Evolutionary conservation across 140 eudicot genomes (phyloP), one percentile per base, ranked within the genome.

Genomic region (Anethum foeniculum): DNA sequence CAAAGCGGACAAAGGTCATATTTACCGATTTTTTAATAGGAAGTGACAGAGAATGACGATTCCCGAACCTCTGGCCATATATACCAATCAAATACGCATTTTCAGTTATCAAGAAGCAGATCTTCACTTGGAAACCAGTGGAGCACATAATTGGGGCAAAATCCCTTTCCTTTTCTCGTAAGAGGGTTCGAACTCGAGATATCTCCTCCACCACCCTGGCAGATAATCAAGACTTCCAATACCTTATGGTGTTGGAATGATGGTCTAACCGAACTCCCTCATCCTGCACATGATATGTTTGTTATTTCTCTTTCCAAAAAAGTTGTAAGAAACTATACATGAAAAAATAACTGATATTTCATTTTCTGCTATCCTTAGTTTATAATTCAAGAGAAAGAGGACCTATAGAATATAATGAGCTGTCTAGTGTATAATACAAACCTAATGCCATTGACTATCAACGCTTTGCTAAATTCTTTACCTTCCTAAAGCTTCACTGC

Each of bases 401-500:
- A 58, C 14, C 68, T 19, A 0, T 30, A 65, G 72, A 13, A 64
- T 8, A n/a, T n/a, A 1, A n/a, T 62, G 41, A 12, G 73, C 73
- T 65, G 73, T 30, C 44, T 3, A 41, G 19, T 65, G 73, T 30
- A n/a, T 3, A 41, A 39, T 5, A 15, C 4, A 41, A 43, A 73
- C 15, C 34, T 43, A 73, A 41, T 41, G 27, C 32, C 13, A 72
- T 72, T 72, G 32, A 21, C 34, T 21, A 39, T 25, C 54, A 5
- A 72, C 46, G 13, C 36, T 67, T 67, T 67, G 39, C 77, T 43
- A 23, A 44, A 23, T 16, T 18, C 10, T 44, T 15, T 25, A 90
- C 97, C 91, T 88, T 80, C 83, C 71, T 76, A 90, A 75, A 84
- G 93, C 92, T 84, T 85, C 80, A 81, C 64, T 81, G 62, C 54